Percentiles rank a stretch among this genome's conserved stretches.
Conservation (phyloP, 2,329 filamentous ascomycete genomes). For the Diaporthe sp. region DNA sequence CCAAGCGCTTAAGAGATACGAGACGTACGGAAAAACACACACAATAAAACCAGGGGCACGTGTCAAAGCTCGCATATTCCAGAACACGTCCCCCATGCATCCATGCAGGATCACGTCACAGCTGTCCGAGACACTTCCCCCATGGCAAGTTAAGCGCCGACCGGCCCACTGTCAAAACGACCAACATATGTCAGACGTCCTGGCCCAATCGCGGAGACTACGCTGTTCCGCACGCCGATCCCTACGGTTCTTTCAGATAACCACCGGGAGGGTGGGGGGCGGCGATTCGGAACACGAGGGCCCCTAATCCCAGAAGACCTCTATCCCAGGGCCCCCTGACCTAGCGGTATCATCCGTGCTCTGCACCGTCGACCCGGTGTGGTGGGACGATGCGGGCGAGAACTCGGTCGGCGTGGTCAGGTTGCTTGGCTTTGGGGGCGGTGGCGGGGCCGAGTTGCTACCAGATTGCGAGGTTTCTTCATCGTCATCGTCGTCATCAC, state of each 20-base stretch:
- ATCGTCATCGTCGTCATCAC: not conserved
- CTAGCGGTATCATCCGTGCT: not conserved
- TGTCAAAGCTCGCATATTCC: slow-evolving; percentile 8
- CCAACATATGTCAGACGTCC: not conserved
- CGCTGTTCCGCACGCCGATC: no score
- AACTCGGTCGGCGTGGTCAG: slow-evolving; percentile 37
- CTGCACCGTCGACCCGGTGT: slow-evolving; percentile 28
- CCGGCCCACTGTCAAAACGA: not conserved
- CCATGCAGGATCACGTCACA: not conserved
- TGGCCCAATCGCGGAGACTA: no score
- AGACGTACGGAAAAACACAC: not conserved
- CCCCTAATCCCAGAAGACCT: not conserved
- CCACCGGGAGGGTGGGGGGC: no score
- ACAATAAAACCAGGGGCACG: not conserved
- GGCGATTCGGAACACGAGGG: no score
- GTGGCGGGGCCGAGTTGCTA: not conserved
- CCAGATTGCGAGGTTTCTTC: no score
- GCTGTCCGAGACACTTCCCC: not conserved
- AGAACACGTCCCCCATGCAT: not conserved
- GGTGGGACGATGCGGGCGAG: slow-evolving; percentile 33
- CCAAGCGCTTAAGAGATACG: not conserved
- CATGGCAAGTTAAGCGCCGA: not conserved
- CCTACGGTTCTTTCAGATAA: no score
- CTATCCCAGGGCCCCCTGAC: not conserved
- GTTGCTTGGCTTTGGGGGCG: slow-evolving; percentile 34